A percentile compares a stretch with the other conserved stretches of the same genome.
Conservation (phyloP, 805 yeast genomes). For the Pichia thaimueangensis region DNA sequence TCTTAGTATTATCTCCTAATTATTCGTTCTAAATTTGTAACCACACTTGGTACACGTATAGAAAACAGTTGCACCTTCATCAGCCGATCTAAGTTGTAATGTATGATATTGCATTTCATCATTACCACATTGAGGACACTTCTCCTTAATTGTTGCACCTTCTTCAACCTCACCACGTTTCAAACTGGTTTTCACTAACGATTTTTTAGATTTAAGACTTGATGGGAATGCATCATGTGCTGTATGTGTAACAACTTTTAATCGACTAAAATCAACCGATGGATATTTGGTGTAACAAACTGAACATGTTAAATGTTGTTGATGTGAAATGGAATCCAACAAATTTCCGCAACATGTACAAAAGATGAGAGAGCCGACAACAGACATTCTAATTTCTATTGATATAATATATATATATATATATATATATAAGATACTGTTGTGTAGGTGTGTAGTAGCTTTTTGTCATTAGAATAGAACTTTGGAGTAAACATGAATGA, state of each 20-base stretch:
- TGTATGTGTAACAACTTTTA: constrained; percentile 82
- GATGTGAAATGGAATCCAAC: constrained; percentile 58
- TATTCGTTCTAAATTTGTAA: constrained; percentile 90
- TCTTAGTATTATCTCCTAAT: constrained; percentile 31
- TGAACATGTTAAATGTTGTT: constrained; percentile 16
- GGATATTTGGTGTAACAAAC: constrained; percentile 39
- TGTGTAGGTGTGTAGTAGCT: no score
- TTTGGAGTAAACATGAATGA: no score
- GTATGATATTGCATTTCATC: constrained; percentile 99
- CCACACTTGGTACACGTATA: constrained; percentile 94
- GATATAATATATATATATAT: no score
- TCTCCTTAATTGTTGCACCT: constrained; percentile 95
- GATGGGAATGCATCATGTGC: constrained; percentile 95
- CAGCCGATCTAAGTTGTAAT: constrained; percentile 93
- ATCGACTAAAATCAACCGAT: constrained; percentile 54
- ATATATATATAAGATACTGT: no score
- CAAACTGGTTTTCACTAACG: constrained; percentile 83
- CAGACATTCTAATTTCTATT: no score
- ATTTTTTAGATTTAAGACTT: constrained; percentile 65
- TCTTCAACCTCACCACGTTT: constrained; percentile 76
- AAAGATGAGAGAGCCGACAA: constrained; percentile 90
- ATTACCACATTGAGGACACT: constrained; percentile 97
- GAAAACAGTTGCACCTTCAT: constrained; percentile 99
- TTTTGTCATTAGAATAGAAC: no score
- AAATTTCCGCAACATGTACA: constrained; percentile 91